Conservation (phyloP, 768 basidiomycete species). For the Cystoderma amianthinum region DNA sequence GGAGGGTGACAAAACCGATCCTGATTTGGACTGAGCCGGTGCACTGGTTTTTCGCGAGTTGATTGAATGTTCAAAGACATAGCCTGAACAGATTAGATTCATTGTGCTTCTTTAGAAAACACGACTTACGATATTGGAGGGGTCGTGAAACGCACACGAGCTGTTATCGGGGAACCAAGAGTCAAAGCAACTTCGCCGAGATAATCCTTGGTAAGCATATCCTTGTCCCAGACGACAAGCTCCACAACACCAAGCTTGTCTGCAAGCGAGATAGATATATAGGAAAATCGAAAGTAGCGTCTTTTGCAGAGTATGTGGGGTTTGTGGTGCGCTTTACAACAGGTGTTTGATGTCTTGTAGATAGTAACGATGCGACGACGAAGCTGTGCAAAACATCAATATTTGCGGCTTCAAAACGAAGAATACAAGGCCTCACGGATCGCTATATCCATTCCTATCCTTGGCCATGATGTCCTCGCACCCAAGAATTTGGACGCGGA, state of each 20-base stretch:
- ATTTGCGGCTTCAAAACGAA: not conserved
- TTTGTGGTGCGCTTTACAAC: conserved; percentile 67
- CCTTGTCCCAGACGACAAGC: conserved; percentile 91
- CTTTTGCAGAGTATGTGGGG: conserved; percentile 57
- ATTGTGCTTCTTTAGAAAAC: too few species aligned
- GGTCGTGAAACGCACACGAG: conserved; percentile 50
- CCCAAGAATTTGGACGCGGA: conserved; percentile 62
- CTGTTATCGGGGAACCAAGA: conserved; percentile 66
- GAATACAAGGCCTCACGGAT: conserved; percentile 48
- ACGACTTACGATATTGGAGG: conserved; percentile 63
- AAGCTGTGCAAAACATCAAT: conserved; percentile 34
- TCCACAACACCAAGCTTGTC: conserved; percentile 73
- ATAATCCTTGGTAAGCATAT: conserved; percentile 86
- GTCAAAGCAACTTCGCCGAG: conserved; percentile 80
- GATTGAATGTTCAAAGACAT: conserved; percentile 33
- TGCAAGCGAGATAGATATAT: conserved; percentile 70
- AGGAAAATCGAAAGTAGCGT: conserved; percentile 88
- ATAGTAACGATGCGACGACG: conserved; percentile 59
- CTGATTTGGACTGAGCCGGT: conserved; percentile 36
- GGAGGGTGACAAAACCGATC: conserved; percentile 42
- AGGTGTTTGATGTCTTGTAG: conserved; percentile 61
- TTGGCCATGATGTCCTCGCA: conserved; percentile 58
- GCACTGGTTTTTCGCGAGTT: conserved; percentile 29
- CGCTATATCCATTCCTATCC: conserved; percentile 63
- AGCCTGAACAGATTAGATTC: too few species aligned